These are phyloP conservation scores for Viola odorata DNA, from an alignment of 345 rosid genomes.

Conservation along the genomic window DNA sequence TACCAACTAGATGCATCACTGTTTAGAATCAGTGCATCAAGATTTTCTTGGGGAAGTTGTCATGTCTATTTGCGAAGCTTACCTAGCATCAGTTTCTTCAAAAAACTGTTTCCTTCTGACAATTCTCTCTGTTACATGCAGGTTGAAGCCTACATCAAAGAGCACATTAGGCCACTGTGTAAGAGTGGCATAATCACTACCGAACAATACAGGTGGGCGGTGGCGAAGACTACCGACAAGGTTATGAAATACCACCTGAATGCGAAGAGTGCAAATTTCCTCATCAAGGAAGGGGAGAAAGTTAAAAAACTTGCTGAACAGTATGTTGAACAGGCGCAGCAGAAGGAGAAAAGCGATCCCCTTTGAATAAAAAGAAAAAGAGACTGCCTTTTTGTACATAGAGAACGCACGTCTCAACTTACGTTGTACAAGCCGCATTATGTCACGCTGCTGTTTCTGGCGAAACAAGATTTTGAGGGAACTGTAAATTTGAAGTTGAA, in stretches of 20 bases:
- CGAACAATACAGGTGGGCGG: constrained; percentile 91
- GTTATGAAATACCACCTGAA: constrained; percentile 86
- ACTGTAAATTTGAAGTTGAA: too few species aligned
- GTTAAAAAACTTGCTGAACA: constrained; percentile 96
- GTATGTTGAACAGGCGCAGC: constrained; percentile 71
- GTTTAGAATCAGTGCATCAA: background rate
- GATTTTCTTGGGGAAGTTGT: background rate
- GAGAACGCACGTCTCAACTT: too few species aligned
- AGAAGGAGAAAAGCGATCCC: constrained; percentile 40
- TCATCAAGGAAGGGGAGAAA: constrained; percentile 95
- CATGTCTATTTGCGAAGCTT: background rate
- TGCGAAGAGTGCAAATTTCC: constrained; percentile 79
- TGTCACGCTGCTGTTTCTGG: too few species aligned
- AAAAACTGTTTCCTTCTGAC: background rate
- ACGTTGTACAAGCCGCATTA: too few species aligned
- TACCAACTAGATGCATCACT: background rate
- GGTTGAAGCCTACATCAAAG: constrained; percentile 96
- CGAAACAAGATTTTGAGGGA: too few species aligned
- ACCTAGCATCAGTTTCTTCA: too few species aligned
- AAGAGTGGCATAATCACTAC: constrained; percentile 77
- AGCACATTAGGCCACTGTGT: constrained; percentile 91
- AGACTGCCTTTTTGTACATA: too few species aligned
- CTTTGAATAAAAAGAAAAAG: background rate
- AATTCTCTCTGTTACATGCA: constrained; percentile 19
- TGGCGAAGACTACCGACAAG: constrained; percentile 73